Evolutionary conservation across 352 stramenopile genomes (phyloP).

Genomic region (Pythium utonaiense): DNA sequence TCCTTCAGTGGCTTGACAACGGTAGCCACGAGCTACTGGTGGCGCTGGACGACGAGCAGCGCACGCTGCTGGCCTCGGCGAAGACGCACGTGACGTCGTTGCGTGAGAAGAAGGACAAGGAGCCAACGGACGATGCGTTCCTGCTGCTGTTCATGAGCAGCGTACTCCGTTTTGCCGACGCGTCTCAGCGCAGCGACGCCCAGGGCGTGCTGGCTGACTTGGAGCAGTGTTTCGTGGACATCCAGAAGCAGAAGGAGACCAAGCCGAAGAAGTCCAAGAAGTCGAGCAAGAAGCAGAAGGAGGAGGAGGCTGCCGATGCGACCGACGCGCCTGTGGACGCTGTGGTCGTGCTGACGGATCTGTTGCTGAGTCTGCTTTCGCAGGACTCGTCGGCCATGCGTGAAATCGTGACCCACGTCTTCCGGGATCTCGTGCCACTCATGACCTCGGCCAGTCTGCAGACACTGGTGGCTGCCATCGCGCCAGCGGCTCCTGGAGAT

Average conservation of each 20-base stretch:
- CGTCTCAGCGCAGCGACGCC: conserved; percentile 57
- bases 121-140: conserved; percentile 57
- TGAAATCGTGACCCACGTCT: conserved; percentile 80
- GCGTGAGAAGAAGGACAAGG: conserved; percentile 29
- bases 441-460: conserved; percentile 56
- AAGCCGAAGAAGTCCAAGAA: conserved; percentile 31
- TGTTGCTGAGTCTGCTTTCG: conserved; percentile 78
- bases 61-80: conserved; percentile 33
- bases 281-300: conserved; percentile 15
- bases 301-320: conserved; percentile 22
- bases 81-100: conserved; percentile 31
- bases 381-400: conserved; percentile 82
- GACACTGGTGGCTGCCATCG: conserved; percentile 70
- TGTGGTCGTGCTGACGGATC: conserved; percentile 76
- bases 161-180: conserved; percentile 69
- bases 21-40: conserved; percentile 31
- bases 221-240: conserved; percentile 61
- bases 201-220: conserved; percentile 55
- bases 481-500: conserved; percentile 31
- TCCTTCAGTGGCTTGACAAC: conserved; percentile 37
- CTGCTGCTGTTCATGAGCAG: conserved; percentile 71
- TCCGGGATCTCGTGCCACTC: conserved; percentile 67
- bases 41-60: conserved; percentile 35
- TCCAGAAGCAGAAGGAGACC: conserved; percentile 33
- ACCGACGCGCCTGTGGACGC: conserved; percentile 34